Base-by-base conservation (phyloP, 2,329 filamentous ascomycete genomes). In the Aspergillus fructus region DNA sequence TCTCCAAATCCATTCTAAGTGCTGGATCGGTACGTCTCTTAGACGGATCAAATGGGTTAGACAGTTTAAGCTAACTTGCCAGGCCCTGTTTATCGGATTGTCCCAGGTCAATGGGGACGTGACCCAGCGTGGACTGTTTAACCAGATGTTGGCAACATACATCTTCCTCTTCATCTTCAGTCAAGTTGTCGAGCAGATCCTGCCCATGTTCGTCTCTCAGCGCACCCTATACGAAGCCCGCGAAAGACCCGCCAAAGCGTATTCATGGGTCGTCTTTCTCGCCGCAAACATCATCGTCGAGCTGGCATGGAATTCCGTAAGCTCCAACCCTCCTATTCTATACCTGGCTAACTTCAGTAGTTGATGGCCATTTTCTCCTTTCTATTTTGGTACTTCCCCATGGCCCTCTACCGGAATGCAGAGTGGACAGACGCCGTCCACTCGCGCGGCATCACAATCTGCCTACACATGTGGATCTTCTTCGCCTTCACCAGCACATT, bases 131-230 rank as follows among this genome's bases (percentile, higher is more conserved):
- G 91, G 91, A 61, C 80, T 96, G 4, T 90, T 93, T 74, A 96
- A 96, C 76, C 90, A 96, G 71, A 91, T 94, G 86, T 96, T 96
- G 70, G 83, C 86, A 72, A 89, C 96, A 64, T 96, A 96, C 83
- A 90, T 94, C 83, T 77, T 94, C 55, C 79, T 89, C 57, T 93
- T 88, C 43, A 85, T 96, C 69, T 96, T 96, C 70, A 89, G 89
- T 54, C 77, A 78, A 61, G 62, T 79, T 46, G 72, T 76, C 5
- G 76, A 79, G 55, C 76, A 84, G 64, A 84, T 85, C 61, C 83
- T 85, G 74, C 84, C 84, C 2, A 74, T 82, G 37, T 86, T 86
- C 66, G 77, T 83, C 49, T 83, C 80, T 2, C 83, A 85, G 65
- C 78, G 84, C 43, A 78, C 81, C 2, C 74, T 86, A 3, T 86